Conservation (phyloP, 2,329 filamentous ascomycete genomes). For the Paecilomyces variotii region DNA sequence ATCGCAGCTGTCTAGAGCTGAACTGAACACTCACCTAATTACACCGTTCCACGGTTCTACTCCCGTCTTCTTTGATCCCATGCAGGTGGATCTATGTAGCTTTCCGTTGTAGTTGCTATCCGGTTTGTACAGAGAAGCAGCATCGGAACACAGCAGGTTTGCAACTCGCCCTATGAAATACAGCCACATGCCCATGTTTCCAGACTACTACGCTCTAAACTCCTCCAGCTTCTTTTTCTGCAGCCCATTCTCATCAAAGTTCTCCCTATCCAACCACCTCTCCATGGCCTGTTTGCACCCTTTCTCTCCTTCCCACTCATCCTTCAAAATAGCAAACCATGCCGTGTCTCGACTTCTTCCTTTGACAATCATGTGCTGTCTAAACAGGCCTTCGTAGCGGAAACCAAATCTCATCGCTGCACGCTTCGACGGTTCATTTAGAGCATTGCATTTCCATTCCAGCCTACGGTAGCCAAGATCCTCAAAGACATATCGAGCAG, state of each 20-base stretch:
- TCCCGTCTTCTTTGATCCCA: too few species aligned
- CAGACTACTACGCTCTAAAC: conserved; percentile 13
- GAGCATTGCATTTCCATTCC: conserved; percentile 55
- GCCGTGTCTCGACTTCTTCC: conserved; percentile 49
- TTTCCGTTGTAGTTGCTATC: too few species aligned
- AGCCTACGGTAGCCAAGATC: conserved; percentile 47
- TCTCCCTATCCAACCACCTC: conserved; percentile 46
- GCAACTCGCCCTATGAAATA: too few species aligned
- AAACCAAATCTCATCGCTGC: conserved; percentile 53
- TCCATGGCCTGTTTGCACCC: conserved; percentile 40
- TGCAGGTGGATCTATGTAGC: too few species aligned
- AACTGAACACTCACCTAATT: too few species aligned
- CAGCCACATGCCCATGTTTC: background rate
- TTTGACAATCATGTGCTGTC: conserved; percentile 53
- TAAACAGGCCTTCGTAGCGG: conserved; percentile 50
- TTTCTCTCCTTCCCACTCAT: conserved; percentile 55
- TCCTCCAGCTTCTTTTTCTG: conserved; percentile 43
- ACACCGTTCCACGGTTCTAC: too few species aligned
- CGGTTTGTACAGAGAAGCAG: too few species aligned
- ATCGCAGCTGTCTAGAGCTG: too few species aligned
- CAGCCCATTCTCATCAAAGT: conserved; percentile 48
- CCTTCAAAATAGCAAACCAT: conserved; percentile 52
- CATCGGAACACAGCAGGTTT: too few species aligned
- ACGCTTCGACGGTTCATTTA: conserved; percentile 46
- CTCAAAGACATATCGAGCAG: conserved; percentile 46